Percentiles rank a stretch among this genome's conserved stretches.
Evolutionary conservation across 495 filamentous ascomycete species (phyloP).

Genomic region (Jackrogersella multiformis): DNA sequence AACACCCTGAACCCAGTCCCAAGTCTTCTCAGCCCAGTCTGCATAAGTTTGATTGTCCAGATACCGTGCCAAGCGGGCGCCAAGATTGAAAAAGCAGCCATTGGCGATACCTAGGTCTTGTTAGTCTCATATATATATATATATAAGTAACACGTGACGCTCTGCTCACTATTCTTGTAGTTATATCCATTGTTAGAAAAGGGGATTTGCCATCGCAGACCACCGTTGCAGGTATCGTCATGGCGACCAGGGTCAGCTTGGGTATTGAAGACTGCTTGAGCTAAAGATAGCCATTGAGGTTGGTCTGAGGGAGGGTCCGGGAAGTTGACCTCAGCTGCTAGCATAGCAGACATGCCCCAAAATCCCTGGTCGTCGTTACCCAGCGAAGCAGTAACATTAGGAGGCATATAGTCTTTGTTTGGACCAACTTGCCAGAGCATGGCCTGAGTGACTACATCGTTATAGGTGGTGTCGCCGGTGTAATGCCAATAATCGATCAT

Average conservation of each 20-base stretch:
- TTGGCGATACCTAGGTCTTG: slow-evolving; percentile 65
- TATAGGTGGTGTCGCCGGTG: slow-evolving; percentile 73
- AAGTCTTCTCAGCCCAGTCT: slow-evolving; percentile 77
- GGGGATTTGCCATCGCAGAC: slow-evolving; percentile 83
- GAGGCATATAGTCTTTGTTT: slow-evolving; percentile 69
- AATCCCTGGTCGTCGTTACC: slow-evolving; percentile 88
- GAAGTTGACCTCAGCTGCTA: slow-evolving; percentile 77
- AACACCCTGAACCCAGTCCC: slow-evolving; percentile 72
- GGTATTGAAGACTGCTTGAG: slow-evolving; percentile 78
- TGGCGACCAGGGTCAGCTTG: slow-evolving; percentile 72
- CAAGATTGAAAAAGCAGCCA: slow-evolving; percentile 84
- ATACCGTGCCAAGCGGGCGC: slow-evolving; percentile 77
- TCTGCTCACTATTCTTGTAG: slow-evolving; percentile 81
- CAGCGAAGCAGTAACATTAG: slow-evolving; percentile 75
- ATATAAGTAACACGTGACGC: neutral
- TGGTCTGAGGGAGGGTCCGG: slow-evolving; percentile 66
- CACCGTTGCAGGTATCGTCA: slow-evolving; percentile 70
- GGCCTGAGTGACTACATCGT: slow-evolving; percentile 64
- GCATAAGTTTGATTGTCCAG: slow-evolving; percentile 82
- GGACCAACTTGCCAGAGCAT: slow-evolving; percentile 71
- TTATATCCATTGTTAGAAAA: slow-evolving; percentile 78
- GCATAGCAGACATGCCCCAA: slow-evolving; percentile 81
- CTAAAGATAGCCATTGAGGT: slow-evolving; percentile 77
- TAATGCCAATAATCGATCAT: slow-evolving; percentile 77
- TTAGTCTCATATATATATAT: slow-evolving; percentile 27